phyloP scores from a whole-genome alignment of 1,284 basidiomycete genomes.

The Ustilago trichophora region DNA sequence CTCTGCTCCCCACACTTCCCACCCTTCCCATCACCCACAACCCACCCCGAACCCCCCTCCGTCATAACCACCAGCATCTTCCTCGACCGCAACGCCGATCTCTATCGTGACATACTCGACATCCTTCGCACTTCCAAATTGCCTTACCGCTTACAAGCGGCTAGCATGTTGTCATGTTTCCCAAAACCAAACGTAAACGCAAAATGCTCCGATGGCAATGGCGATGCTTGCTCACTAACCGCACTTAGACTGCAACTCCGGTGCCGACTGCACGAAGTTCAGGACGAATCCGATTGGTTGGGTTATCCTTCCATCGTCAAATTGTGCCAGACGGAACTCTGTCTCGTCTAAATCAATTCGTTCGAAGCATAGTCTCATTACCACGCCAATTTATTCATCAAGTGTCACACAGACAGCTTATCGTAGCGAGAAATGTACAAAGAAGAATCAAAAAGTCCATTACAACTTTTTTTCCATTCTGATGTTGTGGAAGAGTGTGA shows the following conservation, averaged over 20 bases:
- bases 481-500: too few species aligned
- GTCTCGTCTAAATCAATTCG: background rate
- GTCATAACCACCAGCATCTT: slow-evolving; percentile 4
- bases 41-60: background rate
- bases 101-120: slow-evolving; percentile 28
- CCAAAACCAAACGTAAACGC: too few species aligned
- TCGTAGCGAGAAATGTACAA: too few species aligned
- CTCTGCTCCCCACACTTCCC: background rate
- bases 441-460: too few species aligned
- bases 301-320: slow-evolving; percentile 19
- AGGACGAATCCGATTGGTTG: slow-evolving; percentile 28
- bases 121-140: slow-evolving; percentile 15
- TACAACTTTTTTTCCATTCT: too few species aligned
- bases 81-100: slow-evolving; percentile 22
- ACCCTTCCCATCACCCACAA: background rate
- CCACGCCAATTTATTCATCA: too few species aligned
- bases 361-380: too few species aligned
- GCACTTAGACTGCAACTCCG: slow-evolving; percentile 4
- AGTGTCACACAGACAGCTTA: too few species aligned
- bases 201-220: background rate
- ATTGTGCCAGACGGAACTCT: slow-evolving; percentile 12
- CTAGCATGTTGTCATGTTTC: too few species aligned
- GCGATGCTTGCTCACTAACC: background rate
- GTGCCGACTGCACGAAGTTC: slow-evolving; percentile 9
- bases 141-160: slow-evolving; percentile 19